These are phyloP conservation scores for Geum urbanum DNA, from an alignment of 306 rosid species.

Conservation along the genomic window DNA sequence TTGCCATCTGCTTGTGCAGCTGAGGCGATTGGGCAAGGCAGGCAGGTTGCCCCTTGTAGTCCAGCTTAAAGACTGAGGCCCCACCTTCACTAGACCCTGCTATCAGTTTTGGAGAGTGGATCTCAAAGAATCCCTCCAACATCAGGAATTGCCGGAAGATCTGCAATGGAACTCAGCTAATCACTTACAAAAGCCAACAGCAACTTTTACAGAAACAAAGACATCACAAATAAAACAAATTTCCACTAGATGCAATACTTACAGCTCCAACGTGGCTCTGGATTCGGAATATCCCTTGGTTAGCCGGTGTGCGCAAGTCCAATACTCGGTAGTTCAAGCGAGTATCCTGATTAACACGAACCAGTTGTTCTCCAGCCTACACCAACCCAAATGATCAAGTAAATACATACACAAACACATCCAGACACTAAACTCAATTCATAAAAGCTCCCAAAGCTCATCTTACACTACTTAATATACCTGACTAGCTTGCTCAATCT, in stretches of 20 bases:
- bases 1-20: slow-evolving; percentile 94
- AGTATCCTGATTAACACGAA: slow-evolving; percentile 88
- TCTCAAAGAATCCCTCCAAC: slow-evolving; percentile 49
- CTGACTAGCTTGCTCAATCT: slow-evolving; percentile 66
- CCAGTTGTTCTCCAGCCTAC: slow-evolving; percentile 79
- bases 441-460: neutral
- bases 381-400: slow-evolving; percentile 19
- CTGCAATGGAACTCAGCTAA: slow-evolving; percentile 37
- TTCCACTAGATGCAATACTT: neutral
- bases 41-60: slow-evolving; percentile 82
- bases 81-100: slow-evolving; percentile 98
- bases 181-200: neutral
- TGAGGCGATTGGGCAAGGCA: slow-evolving; percentile 98
- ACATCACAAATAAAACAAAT: neutral
- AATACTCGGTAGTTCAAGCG: slow-evolving; percentile 68
- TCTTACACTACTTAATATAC: slow-evolving; percentile 23
- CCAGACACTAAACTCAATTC: neutral
- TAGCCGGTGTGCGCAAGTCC: slow-evolving; percentile 74
- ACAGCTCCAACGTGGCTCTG: slow-evolving; percentile 60
- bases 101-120: slow-evolving; percentile 79
- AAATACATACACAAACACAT: slow-evolving; percentile 11
- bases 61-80: slow-evolving; percentile 80
- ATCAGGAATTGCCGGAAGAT: slow-evolving; percentile 65
- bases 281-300: slow-evolving; percentile 74
- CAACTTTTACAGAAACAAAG: neutral